Conservation (phyloP, 2,329 filamentous ascomycete species). For the Claviceps sp. region DNA sequence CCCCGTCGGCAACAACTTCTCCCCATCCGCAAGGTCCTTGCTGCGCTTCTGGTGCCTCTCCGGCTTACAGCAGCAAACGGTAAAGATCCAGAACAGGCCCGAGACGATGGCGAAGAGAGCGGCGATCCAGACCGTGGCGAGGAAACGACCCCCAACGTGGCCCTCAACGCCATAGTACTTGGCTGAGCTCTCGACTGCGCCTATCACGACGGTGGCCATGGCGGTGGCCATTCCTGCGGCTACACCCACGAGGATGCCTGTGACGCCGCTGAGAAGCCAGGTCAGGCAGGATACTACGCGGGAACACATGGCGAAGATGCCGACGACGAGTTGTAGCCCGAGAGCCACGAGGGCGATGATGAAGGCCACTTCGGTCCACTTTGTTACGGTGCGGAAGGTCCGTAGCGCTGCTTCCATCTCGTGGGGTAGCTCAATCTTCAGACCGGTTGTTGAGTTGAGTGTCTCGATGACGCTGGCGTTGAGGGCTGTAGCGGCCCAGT, state of each 20-base stretch:
- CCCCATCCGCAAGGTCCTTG: conserved; percentile 22
- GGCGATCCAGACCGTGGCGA: conserved; percentile 64
- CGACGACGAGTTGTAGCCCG: conserved; percentile 58
- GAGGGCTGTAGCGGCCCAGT: conserved; percentile 66
- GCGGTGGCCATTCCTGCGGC: conserved; percentile 63
- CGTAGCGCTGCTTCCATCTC: conserved; percentile 54
- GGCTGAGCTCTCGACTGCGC: conserved; percentile 35
- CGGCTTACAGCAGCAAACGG: conserved; percentile 76
- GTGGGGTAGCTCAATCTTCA: conserved; percentile 52
- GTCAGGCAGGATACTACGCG: conserved; percentile 71
- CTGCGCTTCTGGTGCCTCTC: conserved; percentile 20
- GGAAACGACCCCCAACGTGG: conserved; percentile 53
- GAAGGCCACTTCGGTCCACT: conserved; percentile 76
- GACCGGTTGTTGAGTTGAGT: conserved; percentile 32
- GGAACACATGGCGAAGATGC: conserved; percentile 72
- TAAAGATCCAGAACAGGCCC: conserved; percentile 82
- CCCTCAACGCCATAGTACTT: conserved; percentile 59
- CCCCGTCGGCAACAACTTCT: conserved; percentile 36
- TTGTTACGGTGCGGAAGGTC: conserved; percentile 58
- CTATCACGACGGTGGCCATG: conserved; percentile 56
- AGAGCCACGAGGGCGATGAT: conserved; percentile 60
- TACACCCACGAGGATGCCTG: conserved; percentile 39
- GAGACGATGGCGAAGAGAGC: conserved; percentile 63
- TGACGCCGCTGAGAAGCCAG: conserved; percentile 58
- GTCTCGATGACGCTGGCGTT: conserved; percentile 45